These are phyloP conservation scores for Xylaria sp. DNA, from an alignment of 2,329 filamentous ascomycete genomes.

Conservation along the genomic window DNA sequence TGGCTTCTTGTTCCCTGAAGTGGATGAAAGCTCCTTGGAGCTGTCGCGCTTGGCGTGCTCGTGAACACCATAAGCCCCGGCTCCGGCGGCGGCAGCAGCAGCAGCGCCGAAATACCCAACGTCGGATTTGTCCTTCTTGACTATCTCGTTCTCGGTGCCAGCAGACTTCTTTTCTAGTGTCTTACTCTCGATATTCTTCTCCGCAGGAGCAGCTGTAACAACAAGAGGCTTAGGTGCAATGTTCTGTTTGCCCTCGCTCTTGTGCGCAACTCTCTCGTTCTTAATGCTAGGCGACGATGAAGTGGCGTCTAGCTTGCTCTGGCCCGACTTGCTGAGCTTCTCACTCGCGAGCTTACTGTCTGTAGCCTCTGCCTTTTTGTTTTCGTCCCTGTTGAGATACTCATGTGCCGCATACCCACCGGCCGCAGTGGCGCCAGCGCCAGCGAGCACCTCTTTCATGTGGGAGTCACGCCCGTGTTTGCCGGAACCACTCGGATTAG, in stretches of 20 bases:
- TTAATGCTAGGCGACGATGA: neutral
- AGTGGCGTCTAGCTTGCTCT: neutral
- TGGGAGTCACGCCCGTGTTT: conserved; percentile 29
- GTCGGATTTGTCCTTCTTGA: conserved; percentile 1
- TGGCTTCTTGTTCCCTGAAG: neutral
- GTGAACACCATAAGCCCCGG: conserved; percentile 28
- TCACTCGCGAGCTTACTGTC: conserved; percentile 4
- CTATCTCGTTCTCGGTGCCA: neutral
- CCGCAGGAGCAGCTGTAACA: too few species aligned
- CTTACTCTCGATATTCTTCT: neutral
- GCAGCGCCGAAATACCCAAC: conserved; percentile 28
- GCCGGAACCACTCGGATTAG: neutral
- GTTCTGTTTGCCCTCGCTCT: neutral
- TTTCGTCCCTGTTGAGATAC: neutral
- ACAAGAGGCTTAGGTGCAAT: neutral
- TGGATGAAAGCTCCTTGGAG: neutral
- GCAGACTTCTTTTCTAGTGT: neutral
- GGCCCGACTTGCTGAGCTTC: neutral
- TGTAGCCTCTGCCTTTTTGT: neutral
- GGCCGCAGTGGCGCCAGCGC: conserved; percentile 26
- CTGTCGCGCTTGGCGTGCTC: conserved; percentile 24
- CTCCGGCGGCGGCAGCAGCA: conserved; percentile 18
- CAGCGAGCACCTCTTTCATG: conserved; percentile 38
- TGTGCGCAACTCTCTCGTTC: neutral
- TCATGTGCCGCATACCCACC: conserved; percentile 23